Evolutionary conservation across 2,329 filamentous ascomycete species (phyloP).

Genomic region (Alternaria ethzedia): DNA sequence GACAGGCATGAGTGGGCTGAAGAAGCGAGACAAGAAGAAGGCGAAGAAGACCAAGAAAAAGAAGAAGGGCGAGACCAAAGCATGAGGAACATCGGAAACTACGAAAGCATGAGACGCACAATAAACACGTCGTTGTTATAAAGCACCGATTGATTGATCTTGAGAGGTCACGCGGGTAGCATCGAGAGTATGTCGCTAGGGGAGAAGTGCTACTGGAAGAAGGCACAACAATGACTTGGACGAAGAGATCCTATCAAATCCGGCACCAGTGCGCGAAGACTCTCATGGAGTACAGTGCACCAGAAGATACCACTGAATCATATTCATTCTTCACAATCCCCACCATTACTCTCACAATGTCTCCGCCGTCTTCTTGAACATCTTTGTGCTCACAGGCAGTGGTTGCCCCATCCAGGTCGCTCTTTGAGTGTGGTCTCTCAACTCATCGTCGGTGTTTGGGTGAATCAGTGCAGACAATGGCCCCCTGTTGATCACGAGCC

Average conservation of each 20-base stretch:
- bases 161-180: neutral
- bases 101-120: neutral
- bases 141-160: neutral
- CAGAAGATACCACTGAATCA: neutral
- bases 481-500: slow-evolving; percentile 82
- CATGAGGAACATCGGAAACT: slow-evolving; percentile 6
- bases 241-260: neutral
- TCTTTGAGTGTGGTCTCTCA: slow-evolving; percentile 69
- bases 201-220: neutral
- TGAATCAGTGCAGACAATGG: slow-evolving; percentile 81
- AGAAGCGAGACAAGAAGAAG: slow-evolving; percentile 92
- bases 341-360: neutral
- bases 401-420: slow-evolving; percentile 78
- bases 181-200: neutral
- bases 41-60: slow-evolving; percentile 76
- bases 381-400: slow-evolving; percentile 64
- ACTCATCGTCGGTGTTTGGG: slow-evolving; percentile 75
- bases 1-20: slow-evolving; percentile 83
- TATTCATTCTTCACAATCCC: neutral
- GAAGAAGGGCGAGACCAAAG: slow-evolving; percentile 59
- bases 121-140: neutral
- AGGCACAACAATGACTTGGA: neutral
- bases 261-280: neutral
- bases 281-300: neutral
- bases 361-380: slow-evolving; percentile 51